Conservation (phyloP, 352 stramenopile genomes). For the Discostella stelligera region DNA sequence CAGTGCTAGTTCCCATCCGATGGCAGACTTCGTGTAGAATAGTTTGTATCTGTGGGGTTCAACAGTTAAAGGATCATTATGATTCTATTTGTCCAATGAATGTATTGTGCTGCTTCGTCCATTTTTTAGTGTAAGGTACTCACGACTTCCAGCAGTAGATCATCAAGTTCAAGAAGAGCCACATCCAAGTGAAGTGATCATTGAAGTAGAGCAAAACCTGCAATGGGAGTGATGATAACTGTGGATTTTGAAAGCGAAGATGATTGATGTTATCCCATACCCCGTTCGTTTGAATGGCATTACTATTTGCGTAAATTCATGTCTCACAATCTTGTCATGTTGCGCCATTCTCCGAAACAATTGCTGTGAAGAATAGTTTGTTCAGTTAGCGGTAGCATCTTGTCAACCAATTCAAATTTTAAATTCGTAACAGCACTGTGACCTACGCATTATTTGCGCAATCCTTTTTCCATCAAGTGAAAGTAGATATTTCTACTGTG, state of each 20-base stretch:
- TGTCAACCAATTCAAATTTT: background rate
- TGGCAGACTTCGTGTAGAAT: slow-evolving; percentile 40
- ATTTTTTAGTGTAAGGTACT: slow-evolving; percentile 7
- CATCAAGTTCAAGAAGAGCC: slow-evolving; percentile 51
- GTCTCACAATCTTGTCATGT: slow-evolving; percentile 21
- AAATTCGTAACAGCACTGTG: background rate
- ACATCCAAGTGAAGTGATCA: slow-evolving; percentile 45
- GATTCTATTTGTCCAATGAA: background rate
- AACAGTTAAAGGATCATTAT: background rate
- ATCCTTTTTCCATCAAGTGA: background rate
- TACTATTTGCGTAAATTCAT: background rate
- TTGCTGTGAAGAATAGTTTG: background rate
- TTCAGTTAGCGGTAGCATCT: too few relatives aligned
- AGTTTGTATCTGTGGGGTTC: slow-evolving; percentile 33
- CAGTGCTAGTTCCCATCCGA: slow-evolving; percentile 53
- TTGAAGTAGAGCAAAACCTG: slow-evolving; percentile 56
- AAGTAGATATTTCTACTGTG: background rate
- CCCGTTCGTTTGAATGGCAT: background rate
- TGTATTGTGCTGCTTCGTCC: background rate
- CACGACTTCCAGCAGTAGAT: slow-evolving; percentile 57
- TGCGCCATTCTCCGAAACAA: background rate
- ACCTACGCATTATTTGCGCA: background rate
- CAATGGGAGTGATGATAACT: slow-evolving; percentile 50
- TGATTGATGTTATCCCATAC: background rate
- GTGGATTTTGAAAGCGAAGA: background rate